These are phyloP conservation scores for Spergularia azorica DNA, from an alignment of 179 eudicot species.

Conservation along the genomic window DNA sequence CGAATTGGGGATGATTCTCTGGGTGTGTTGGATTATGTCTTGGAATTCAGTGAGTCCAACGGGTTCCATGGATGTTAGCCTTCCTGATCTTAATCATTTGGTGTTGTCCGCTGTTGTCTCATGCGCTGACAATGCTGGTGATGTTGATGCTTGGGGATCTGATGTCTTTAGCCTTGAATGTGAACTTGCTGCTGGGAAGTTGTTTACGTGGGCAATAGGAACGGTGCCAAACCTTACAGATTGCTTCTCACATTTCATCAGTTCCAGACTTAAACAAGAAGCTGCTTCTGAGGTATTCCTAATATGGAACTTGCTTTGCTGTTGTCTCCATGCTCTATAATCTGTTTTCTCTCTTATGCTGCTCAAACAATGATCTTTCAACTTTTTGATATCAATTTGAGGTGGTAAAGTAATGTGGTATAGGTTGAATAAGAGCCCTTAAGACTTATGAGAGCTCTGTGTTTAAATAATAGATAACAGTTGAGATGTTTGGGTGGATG, in stretches of 20 bases:
- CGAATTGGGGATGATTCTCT: constrained; percentile 62
- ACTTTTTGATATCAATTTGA: neutral
- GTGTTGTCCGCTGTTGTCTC: constrained; percentile 58
- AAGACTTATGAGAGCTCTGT: neutral
- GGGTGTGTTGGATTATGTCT: constrained; percentile 67
- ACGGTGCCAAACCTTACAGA: constrained; percentile 69
- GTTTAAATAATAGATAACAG: neutral
- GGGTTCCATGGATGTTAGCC: constrained; percentile 31
- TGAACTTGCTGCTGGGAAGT: constrained; percentile 58
- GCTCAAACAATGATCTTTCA: neutral
- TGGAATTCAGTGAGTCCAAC: constrained; percentile 43
- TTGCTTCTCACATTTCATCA: constrained; percentile 59
- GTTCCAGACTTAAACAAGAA: constrained; percentile 42
- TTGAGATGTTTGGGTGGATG: neutral
- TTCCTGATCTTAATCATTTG: constrained; percentile 72
- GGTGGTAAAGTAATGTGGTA: neutral
- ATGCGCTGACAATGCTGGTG: constrained; percentile 43
- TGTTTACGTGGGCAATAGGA: constrained; percentile 67
- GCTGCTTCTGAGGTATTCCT: constrained; percentile 43
- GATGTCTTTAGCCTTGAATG: constrained; percentile 36
- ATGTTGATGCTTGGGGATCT: constrained; percentile 44
- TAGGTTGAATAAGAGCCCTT: neutral
- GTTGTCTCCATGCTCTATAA: no score
- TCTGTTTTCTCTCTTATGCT: neutral
- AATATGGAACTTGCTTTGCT: neutral